phyloP scores from a whole-genome alignment of 768 basidiomycete species.

The Cyclocybe cylindracea region DNA sequence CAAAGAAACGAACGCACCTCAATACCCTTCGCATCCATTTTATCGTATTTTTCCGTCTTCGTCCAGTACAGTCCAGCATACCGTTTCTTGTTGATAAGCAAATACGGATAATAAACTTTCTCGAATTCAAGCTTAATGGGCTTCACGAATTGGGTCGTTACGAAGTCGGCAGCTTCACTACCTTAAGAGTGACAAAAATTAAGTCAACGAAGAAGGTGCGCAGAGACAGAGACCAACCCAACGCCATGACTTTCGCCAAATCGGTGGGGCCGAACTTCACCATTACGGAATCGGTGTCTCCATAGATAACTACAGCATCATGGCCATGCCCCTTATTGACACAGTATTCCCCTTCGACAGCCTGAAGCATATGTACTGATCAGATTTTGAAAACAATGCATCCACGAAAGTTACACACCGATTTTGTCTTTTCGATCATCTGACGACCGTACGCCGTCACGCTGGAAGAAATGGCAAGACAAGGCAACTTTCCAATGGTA shows the following conservation, averaged over 20 bases:
- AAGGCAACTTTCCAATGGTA: constrained; percentile 95
- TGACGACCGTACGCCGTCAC: constrained; percentile 95
- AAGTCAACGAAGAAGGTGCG: background rate
- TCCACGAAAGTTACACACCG: constrained; percentile 43
- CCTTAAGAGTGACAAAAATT: constrained; percentile 46
- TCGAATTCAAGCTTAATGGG: constrained; percentile 99
- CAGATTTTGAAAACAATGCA: background rate
- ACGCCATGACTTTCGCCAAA: constrained; percentile 81
- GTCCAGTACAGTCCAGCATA: constrained; percentile 99
- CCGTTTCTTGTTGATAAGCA: constrained; percentile 98
- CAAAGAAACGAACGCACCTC: constrained; percentile 58
- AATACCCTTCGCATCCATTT: constrained; percentile 99
- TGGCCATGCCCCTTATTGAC: constrained; percentile 82
- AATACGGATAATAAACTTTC: constrained; percentile 97
- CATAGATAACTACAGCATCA: constrained; percentile 95
- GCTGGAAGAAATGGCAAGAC: constrained; percentile 94
- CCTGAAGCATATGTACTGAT: constrained; percentile 37
- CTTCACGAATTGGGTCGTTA: constrained; percentile 87
- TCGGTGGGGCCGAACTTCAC: constrained; percentile 93
- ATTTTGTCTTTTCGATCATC: constrained; percentile 98
- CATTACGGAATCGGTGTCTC: constrained; percentile 99
- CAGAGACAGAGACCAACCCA: constrained; percentile 57
- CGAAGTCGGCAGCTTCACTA: constrained; percentile 88
- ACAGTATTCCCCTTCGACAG: constrained; percentile 88
- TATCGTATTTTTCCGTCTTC: constrained; percentile 91